phyloP scores from a whole-genome alignment of 208 protist species.

The Leishmania martiniquensis region DNA sequence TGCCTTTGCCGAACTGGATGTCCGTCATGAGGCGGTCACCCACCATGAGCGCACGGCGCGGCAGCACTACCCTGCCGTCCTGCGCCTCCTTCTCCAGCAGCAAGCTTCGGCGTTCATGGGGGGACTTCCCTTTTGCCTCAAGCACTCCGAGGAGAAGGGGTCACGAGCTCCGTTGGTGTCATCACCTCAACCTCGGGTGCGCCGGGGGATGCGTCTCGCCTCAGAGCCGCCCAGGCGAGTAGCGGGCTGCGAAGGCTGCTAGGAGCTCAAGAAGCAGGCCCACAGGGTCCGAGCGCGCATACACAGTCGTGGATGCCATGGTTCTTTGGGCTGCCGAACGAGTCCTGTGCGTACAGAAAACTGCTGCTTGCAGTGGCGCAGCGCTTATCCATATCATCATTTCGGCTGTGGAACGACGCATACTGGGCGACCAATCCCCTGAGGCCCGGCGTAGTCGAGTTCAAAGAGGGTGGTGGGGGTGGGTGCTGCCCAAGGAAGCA shows the following conservation, averaged over 20 bases:
- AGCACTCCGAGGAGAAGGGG: constrained; percentile 31
- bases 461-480: constrained; percentile 74
- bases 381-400: no score
- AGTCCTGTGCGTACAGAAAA: no score
- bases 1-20: constrained; percentile 62
- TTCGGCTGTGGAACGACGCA: constrained; percentile 32
- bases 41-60: constrained; percentile 53
- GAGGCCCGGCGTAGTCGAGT: constrained; percentile 55
- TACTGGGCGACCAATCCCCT: constrained; percentile 30
- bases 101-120: no score
- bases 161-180: constrained; percentile 3
- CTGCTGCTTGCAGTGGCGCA: no score
- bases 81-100: constrained; percentile 48
- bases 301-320: constrained; percentile 51
- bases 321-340: neutral
- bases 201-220: constrained; percentile 22
- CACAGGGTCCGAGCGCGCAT: constrained; percentile 51
- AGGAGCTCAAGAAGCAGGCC: constrained; percentile 66
- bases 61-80: constrained; percentile 17
- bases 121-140: constrained; percentile 27
- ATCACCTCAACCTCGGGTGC: neutral
- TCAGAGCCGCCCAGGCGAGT: constrained; percentile 60
- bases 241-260: constrained; percentile 50
- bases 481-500: constrained; percentile 35
- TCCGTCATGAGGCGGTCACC: constrained; percentile 69